Conservation (phyloP, 805 yeast genomes). For the Candida tallmaniae region DNA sequence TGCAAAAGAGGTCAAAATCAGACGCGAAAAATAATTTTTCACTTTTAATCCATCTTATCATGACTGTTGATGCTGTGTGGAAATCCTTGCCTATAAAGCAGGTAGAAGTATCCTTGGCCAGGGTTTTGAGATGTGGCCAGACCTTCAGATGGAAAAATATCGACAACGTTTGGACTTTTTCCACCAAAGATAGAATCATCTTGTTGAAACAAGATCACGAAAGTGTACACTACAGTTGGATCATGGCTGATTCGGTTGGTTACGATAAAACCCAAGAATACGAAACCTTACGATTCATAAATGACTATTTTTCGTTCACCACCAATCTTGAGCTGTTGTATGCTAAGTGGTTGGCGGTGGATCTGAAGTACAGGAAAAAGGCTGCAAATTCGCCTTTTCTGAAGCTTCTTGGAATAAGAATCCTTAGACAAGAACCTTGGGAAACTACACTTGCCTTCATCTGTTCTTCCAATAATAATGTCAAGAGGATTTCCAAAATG, state of each 20-base stretch:
- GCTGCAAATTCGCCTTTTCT: slow-evolving; percentile 29
- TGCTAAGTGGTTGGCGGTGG: slow-evolving; percentile 56
- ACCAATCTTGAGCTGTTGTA: slow-evolving; percentile 53
- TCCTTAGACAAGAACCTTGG: slow-evolving; percentile 95
- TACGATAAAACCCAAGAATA: slow-evolving; percentile 9
- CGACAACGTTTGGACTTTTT: slow-evolving; percentile 62
- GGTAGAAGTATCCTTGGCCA: slow-evolving; percentile 52
- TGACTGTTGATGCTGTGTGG: slow-evolving; percentile 24
- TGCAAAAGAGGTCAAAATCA: too few relatives aligned
- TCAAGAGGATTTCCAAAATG: slow-evolving; percentile 89
- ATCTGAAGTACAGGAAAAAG: slow-evolving; percentile 40
- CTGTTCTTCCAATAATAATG: slow-evolving; percentile 94
- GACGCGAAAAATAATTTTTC: too few relatives aligned
- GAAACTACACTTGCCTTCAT: slow-evolving; percentile 87
- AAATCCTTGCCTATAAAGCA: slow-evolving; percentile 16
- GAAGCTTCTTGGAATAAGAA: slow-evolving; percentile 66
- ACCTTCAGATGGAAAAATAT: slow-evolving; percentile 75
- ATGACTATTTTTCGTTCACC: slow-evolving; percentile 68
- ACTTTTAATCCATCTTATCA: too few relatives aligned
- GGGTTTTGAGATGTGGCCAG: slow-evolving; percentile 80
- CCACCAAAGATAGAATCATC: slow-evolving; percentile 55
- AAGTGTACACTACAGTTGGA: slow-evolving; percentile 48
- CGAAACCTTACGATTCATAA: slow-evolving; percentile 41
- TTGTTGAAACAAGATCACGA: slow-evolving; percentile 57
- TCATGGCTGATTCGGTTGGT: slow-evolving; percentile 15